Percentiles rank a stretch among this genome's conserved stretches.
Conservation (phyloP, 1,284 basidiomycete species). For the Apiotrichum sp. region DNA sequence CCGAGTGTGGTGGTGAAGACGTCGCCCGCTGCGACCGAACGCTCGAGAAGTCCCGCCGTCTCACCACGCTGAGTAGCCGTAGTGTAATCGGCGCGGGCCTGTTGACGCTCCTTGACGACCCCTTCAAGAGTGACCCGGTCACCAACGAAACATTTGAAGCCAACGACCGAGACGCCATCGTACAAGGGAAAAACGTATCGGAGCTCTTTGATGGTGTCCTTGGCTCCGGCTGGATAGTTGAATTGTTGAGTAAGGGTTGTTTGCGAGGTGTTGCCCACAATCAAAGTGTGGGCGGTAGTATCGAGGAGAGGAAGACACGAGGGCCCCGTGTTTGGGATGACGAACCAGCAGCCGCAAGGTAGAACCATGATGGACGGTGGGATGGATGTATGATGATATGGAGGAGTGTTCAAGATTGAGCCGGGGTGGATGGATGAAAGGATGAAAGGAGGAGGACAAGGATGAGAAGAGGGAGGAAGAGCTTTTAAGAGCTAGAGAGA, state of each 20-base stretch:
- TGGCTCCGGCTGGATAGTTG: conserved; percentile 41
- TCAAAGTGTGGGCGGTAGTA: conserved; percentile 2
- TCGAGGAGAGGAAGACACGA: conserved; percentile 5
- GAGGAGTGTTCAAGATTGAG: no score
- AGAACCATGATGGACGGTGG: no score
- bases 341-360: no score
- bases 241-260: conserved; percentile 54
- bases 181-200: conserved; percentile 60
- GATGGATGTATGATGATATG: no score
- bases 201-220: conserved; percentile 47
- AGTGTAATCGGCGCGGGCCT: conserved; percentile 50
- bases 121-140: conserved; percentile 48
- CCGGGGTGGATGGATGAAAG: no score
- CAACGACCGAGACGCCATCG: conserved; percentile 52
- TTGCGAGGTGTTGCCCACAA: conserved; percentile 49
- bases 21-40: conserved; percentile 16
- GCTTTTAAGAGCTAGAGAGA: no score
- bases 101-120: conserved; percentile 51
- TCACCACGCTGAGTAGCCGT: conserved; percentile 49
- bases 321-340: no score
- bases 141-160: conserved; percentile 51
- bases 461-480: no score
- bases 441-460: no score
- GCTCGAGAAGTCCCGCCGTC: conserved; percentile 47
- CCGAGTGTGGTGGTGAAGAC: conserved; percentile 9